Evolutionary conservation across 2,329 filamentous ascomycete genomes (phyloP).

Genomic region (Chlorencoelia australis): DNA sequence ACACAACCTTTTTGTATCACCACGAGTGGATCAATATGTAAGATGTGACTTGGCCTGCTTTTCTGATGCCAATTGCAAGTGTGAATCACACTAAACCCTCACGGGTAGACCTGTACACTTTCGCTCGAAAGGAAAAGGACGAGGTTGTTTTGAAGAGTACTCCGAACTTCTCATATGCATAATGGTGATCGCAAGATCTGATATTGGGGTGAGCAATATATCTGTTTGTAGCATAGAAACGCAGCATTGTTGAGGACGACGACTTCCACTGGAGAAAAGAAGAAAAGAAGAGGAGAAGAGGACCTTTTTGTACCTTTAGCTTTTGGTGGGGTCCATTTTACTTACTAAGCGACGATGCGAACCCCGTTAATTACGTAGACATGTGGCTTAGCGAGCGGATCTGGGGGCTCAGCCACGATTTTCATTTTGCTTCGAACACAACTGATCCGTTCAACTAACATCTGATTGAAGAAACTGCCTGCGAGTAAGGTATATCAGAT

Average conservation of each 20-base stretch:
- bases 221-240: constrained; percentile 90
- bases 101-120: constrained; percentile 57
- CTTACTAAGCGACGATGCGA: no score
- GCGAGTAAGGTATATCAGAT: no score
- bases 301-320: no score
- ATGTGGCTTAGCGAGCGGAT: no score
- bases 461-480: no score
- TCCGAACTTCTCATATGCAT: constrained; percentile 98
- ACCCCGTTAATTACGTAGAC: no score
- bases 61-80: constrained; percentile 91
- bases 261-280: constrained; percentile 44
- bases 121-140: constrained; percentile 34
- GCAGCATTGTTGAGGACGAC: constrained; percentile 84
- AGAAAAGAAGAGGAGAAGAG: constrained; percentile 1
- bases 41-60: constrained; percentile 49
- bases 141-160: constrained; percentile 68
- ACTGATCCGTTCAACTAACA: no score
- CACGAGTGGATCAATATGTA: constrained; percentile 21
- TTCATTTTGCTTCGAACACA: no score
- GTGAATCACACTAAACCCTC: constrained; percentile 77
- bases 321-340: no score
- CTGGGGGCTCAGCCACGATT: no score
- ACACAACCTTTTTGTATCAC: constrained; percentile 29
- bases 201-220: constrained; percentile 29
- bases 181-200: constrained; percentile 18